Base-by-base conservation (phyloP, 2,329 filamentous ascomycete species). In the Colletotrichum sp. region DNA sequence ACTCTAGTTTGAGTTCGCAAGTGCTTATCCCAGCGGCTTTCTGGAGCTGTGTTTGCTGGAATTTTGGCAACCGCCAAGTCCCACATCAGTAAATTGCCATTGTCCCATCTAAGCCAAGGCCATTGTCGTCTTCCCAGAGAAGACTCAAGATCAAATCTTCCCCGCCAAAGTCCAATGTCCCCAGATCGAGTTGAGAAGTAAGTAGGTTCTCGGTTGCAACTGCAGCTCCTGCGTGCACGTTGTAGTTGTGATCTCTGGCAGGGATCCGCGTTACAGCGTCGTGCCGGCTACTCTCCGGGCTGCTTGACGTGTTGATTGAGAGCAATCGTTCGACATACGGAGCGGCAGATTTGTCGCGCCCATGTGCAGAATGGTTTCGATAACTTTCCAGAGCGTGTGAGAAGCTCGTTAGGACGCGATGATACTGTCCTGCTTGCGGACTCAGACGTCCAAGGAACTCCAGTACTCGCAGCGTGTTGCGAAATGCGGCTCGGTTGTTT, bases 61-160 rank as follows among this genome's bases (percentile, higher is more conserved):
- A 5, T 7, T 22, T 13, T 22, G n/a, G 44, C n/a, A 13, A 0
- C 13, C 4, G 44, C 44, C 44, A 22, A 52, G 44, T 4, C n/a
- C 44, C n/a, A 52, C 27, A 22, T 15, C 19, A 32, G 12, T 67
- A 55, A 19, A 55, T 55, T 22, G 64, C 64, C 25, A 66, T 30
- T 19, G 19, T 61, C 28, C 59, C 59, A n/a, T 61, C 59, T 30
- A 32, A 8, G 19, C 59, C 16, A 34, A 30, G 19, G 13, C 28
- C 39, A 19, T 34, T 25, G 16, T 64, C 72, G 19, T 39, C 55
- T 16, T 75, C 68, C 61, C 61, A 72, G 2, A 72, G 55, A n/a
- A 75, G 61, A 48, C 61, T 68, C 5, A 72, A 6, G 3, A 72
- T 75, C 13, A 63, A 5, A 25, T 60, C 68, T 52, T 74, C 72